These are phyloP conservation scores for Groenewaldozyma auringiensis DNA, from an alignment of 1,139 yeast genomes.

Conservation along the genomic window DNA sequence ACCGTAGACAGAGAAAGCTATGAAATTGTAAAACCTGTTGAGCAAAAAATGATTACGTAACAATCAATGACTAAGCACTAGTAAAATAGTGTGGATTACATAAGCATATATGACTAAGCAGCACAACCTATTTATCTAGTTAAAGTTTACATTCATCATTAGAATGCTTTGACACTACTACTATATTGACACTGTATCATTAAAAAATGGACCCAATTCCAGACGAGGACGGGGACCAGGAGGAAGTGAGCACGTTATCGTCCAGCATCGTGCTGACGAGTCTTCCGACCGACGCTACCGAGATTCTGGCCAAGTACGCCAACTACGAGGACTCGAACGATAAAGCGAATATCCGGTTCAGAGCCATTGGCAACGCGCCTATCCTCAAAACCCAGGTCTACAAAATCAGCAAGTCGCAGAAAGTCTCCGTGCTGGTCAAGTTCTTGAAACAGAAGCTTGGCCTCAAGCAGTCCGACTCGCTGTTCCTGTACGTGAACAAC, in stretches of 20 bases:
- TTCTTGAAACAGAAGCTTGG: conserved; percentile 32
- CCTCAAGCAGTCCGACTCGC: conserved; percentile 23
- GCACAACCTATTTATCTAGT: no score
- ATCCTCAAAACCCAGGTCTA: conserved; percentile 30
- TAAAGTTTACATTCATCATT: no score
- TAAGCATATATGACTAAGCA: no score
- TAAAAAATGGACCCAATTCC: conserved; percentile 4
- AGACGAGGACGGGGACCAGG: conserved; percentile 6
- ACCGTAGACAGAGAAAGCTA: no score
- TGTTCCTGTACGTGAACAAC: conserved; percentile 35
- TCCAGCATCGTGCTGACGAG: conserved; percentile 28
- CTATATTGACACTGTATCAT: no score
- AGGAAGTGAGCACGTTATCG: conserved; percentile 24
- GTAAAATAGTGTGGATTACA: no score
- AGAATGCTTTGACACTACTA: no score
- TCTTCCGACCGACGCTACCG: conserved; percentile 27
- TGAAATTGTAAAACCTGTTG: no score
- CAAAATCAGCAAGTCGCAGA: conserved; percentile 30
- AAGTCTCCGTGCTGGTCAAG: conserved; percentile 31
- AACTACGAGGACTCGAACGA: conserved; percentile 7
- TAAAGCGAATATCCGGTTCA: conserved; percentile 23
- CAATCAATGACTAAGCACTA: no score
- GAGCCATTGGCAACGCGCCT: conserved; percentile 37
- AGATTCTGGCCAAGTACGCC: conserved; percentile 22
- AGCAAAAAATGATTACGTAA: no score